Evolutionary conservation across 2,329 filamentous ascomycete species (phyloP), one percentile per base, ranked within the genome.

Genomic region (Ambrosiella beaveri): DNA sequence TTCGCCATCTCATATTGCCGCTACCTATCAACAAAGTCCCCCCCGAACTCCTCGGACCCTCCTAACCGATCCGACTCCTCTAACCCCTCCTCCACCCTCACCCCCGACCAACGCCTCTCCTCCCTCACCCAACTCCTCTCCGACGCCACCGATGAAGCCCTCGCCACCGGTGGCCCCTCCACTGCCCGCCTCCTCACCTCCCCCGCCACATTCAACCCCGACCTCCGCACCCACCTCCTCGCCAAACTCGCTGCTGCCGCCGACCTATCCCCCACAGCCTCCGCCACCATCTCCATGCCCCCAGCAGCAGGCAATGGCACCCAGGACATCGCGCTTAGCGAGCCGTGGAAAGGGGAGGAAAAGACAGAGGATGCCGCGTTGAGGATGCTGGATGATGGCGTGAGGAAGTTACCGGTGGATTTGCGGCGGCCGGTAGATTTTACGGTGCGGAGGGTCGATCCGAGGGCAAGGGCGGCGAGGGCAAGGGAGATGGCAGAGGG

Each of bases 331-430:
- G 88, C 88, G 1, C 74, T 77, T 0, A 80, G 82, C 6, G 71
- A 77, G 59, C 77, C 85, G 1, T 98, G 93, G 93, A 81, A 78
- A 0, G 93, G 91, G 1, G 74, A 78, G 11, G 93, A 97, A 70
- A 74, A 73, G 4, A 71, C 84, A 1, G 79, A 84, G 64, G 89
- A 96, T 67, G 77, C 85, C 0, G 82, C 88, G 19, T 71, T 95
- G 54, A 82, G 93, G 38, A 97, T 97, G 86, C 70, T 93, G 9
- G 79, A 87, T 59, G 88, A 95, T 66, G 79, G 87, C 35, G 57
- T 80, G 61, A 88, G 89, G 65, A 86, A 85, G 0, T 71, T 94
- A 54, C 70, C 68, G 12, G 73, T 73, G 3, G 71, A 69, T 0
- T 64, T 77, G 2, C 71, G 79, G 1, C 73, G 72, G 27, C 68